Percentiles rank a stretch among this genome's conserved stretches.
Conservation (phyloP, 1,284 basidiomycete species). For the Cryptococcus maquisensis region DNA sequence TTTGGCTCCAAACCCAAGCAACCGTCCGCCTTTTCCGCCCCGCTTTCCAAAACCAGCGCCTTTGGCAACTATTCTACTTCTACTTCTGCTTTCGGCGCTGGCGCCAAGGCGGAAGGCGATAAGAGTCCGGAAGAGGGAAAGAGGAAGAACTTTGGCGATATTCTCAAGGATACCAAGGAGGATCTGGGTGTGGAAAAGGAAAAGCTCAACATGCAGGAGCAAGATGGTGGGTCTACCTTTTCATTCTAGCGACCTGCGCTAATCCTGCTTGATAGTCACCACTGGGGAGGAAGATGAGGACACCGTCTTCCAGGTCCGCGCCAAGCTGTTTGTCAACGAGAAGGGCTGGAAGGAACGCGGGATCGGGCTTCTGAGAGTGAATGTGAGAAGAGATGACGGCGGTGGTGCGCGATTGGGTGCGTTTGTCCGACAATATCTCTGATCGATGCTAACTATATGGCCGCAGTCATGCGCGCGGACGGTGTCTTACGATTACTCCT, state of each 20-base stretch:
- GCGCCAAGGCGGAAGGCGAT: constrained; percentile 1
- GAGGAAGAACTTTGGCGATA: constrained; percentile 35
- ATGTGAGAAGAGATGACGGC: constrained; percentile 65
- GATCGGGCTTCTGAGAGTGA: constrained; percentile 74
- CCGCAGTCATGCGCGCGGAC: constrained; percentile 87
- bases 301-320: constrained; percentile 75
- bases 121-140: not conserved
- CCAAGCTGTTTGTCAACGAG: constrained; percentile 74
- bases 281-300: constrained; percentile 93
- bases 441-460: not conserved
- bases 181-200: constrained; percentile 49
- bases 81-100: constrained; percentile 27
- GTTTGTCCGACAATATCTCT: constrained; percentile 1
- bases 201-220: constrained; percentile 55
- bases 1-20: constrained; percentile 1
- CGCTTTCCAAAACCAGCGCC: constrained; percentile 17
- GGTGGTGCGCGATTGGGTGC: constrained; percentile 69
- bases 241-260: not conserved
- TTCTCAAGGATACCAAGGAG: constrained; percentile 28
- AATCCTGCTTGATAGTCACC: constrained; percentile 54
- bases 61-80: constrained; percentile 39
- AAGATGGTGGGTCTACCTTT: constrained; percentile 58
- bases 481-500: constrained; percentile 80
- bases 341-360: constrained; percentile 83
- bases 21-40: constrained; percentile 11